Evolutionary conservation across 176 grass and related monocot genomes (phyloP).

Genomic region (Avena eriantha): DNA sequence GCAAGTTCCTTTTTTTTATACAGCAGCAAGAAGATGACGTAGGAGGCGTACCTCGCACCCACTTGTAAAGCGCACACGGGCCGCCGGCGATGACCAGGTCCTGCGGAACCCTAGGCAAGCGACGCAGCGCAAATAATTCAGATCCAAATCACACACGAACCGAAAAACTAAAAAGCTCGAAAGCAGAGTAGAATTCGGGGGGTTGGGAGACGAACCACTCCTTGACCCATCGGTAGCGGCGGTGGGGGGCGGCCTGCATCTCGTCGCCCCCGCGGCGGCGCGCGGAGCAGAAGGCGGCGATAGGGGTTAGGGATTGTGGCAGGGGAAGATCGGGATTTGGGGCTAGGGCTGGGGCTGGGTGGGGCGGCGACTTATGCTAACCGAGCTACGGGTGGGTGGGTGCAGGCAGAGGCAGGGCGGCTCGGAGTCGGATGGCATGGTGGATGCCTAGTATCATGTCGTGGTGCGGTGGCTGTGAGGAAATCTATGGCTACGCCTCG

Average conservation of each 20-base stretch:
- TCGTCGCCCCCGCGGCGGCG: neutral
- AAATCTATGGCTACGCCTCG: constrained; percentile 42
- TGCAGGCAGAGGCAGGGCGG: neutral
- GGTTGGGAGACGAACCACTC: constrained; percentile 56
- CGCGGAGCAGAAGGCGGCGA: neutral
- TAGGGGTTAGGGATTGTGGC: constrained; percentile 9
- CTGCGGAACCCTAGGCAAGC: constrained; percentile 72
- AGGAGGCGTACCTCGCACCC: constrained; percentile 73
- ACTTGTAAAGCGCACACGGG: constrained; percentile 84
- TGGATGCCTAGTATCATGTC: constrained; percentile 19
- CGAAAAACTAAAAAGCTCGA: constrained; percentile 29
- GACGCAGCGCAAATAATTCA: neutral
- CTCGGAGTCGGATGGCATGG: constrained; percentile 26
- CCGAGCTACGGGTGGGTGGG: constrained; percentile 21
- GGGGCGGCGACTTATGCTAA: constrained; percentile 20
- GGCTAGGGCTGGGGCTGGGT: constrained; percentile 3
- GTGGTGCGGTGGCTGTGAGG: constrained; percentile 7
- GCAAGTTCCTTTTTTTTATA: neutral
- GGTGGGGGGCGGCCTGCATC: constrained; percentile 49
- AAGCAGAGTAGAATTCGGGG: neutral
- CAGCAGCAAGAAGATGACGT: neutral
- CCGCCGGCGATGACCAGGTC: constrained; percentile 73
- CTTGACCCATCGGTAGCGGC: constrained; percentile 74
- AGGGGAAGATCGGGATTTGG: constrained; percentile 7
- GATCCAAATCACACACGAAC: constrained; percentile 18